Conservation (phyloP, 768 basidiomycete genomes). For the Amanita subjunquillea region DNA sequence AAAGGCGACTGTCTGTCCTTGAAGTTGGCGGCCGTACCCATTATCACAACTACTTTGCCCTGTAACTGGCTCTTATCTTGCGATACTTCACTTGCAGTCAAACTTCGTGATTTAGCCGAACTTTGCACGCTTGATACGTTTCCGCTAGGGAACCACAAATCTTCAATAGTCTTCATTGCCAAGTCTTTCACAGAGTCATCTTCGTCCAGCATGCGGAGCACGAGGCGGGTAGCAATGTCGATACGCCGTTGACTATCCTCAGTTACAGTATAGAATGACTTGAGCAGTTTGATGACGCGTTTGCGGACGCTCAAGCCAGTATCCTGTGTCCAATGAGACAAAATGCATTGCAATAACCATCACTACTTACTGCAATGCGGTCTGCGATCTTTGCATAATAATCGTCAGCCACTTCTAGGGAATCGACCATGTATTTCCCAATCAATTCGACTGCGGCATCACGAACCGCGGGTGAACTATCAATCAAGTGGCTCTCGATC, state of each 20-base stretch:
- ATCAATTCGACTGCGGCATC: slow-evolving; percentile 96
- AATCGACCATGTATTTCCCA: slow-evolving; percentile 93
- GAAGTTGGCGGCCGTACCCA: slow-evolving; percentile 76
- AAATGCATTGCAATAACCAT: neutral
- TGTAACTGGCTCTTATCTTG: slow-evolving; percentile 48
- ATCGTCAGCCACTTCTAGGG: slow-evolving; percentile 77
- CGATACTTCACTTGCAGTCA: slow-evolving; percentile 16
- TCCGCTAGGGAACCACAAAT: slow-evolving; percentile 69
- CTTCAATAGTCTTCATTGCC: slow-evolving; percentile 82
- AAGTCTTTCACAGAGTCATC: slow-evolving; percentile 94
- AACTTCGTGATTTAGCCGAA: slow-evolving; percentile 16
- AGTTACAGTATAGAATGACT: slow-evolving; percentile 64
- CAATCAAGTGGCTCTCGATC: slow-evolving; percentile 84
- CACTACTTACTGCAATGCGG: slow-evolving; percentile 67
- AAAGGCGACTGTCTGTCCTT: slow-evolving; percentile 76
- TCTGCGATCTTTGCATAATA: slow-evolving; percentile 87
- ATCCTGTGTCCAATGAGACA: slow-evolving; percentile 43
- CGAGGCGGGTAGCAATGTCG: slow-evolving; percentile 76
- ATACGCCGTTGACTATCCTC: slow-evolving; percentile 48
- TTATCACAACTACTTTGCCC: slow-evolving; percentile 69
- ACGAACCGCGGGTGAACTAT: slow-evolving; percentile 88
- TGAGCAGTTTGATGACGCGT: slow-evolving; percentile 90
- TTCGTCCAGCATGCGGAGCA: slow-evolving; percentile 81
- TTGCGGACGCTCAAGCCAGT: slow-evolving; percentile 91
- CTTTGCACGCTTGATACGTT: slow-evolving; percentile 16